Base-by-base conservation (phyloP, 73 alveolate genomes). In the Paramecium biaurelia region DNA sequence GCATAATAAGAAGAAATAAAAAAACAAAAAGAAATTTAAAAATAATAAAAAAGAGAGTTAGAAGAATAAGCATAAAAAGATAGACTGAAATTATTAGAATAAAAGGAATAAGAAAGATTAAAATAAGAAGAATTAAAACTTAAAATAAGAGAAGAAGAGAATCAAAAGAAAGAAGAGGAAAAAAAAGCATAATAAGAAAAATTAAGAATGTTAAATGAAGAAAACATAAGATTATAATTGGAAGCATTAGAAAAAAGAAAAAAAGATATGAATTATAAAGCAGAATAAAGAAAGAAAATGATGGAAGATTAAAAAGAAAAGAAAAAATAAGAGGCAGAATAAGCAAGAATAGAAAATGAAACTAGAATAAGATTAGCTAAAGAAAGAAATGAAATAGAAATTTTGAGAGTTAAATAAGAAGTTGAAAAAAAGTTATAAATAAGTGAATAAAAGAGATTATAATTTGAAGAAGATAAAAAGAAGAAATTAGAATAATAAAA, bases 131-230 rank as follows among this genome's bases (percentile, higher is more conserved):
- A 58, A 32, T 57, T 23, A 15, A 85, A 32, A 57, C 49, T 18
- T 18, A 85, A 26, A 57, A 26, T n/a, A 20, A 85, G 86, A 85
- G 93, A 76, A n/a, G 76, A 76, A 34, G 90, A 76, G 37, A 18
- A 76, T 2, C 10, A 8, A 14, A 23, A 26, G 42, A 76, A 34
- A 34, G 76, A 49, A 18, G 47, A 49, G 3, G 90, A 43, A 26
- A 41, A 76, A 34, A 23, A 34, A 9, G 21, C 20, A 34, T 23
- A 26, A 76, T 23, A 20, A 76, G 76, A 43, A 47, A 76, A 76
- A 76, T 43, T 30, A 9, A 23, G 37, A 21, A 28, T 20, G 42
- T 2, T 30, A 32, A 76, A 76, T 43, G 76, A 76, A 76, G 76
- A 76, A 76, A 76, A 76, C 14, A n/a, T 43, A 34, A 76, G 37